These are phyloP conservation scores for Sugiyamaella sp. DNA, from an alignment of 1,139 yeast genomes.

Conservation along the genomic window DNA sequence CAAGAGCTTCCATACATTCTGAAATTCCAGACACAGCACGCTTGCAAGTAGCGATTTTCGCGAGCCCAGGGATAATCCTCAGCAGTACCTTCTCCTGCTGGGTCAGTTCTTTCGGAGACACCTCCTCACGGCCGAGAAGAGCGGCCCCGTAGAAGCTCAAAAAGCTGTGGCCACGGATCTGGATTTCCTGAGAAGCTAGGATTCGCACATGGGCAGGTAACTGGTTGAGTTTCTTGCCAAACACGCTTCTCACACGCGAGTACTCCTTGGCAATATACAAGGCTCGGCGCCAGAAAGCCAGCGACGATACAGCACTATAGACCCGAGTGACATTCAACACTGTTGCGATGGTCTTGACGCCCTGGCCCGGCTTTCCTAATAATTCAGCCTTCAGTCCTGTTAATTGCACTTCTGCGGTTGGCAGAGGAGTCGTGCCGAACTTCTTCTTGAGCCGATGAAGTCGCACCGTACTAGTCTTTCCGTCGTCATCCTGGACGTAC, in stretches of 20 bases:
- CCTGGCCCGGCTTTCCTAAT: conserved; percentile 37
- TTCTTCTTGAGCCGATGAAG: conserved; percentile 39
- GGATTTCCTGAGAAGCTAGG: conserved; percentile 35
- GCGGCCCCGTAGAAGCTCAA: conserved; percentile 34
- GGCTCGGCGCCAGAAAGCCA: conserved; percentile 37
- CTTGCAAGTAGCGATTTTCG: conserved; percentile 38
- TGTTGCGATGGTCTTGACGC: conserved; percentile 39
- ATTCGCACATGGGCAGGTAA: conserved; percentile 37
- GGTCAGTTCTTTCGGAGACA: conserved; percentile 8
- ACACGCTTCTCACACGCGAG: conserved; percentile 36
- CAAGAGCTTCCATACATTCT: conserved; percentile 42
- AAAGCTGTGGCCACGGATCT: conserved; percentile 32
- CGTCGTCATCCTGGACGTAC: conserved; percentile 32
- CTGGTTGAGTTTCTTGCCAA: conserved; percentile 32
- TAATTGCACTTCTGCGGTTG: conserved; percentile 42
- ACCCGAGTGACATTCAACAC: conserved; percentile 40
- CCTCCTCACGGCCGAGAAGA: conserved; percentile 39
- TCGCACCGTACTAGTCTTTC: conserved; percentile 27
- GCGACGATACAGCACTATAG: conserved; percentile 36
- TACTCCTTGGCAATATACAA: conserved; percentile 38
- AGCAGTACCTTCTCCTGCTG: conserved; percentile 30
- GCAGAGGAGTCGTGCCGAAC: conserved; percentile 41
- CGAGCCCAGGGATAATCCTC: conserved; percentile 38
- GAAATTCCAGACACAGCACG: conserved; percentile 35
- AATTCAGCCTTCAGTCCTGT: conserved; percentile 33